These are phyloP conservation scores for Phytophthora sp. DNA, from an alignment of 352 stramenopile genomes.

Conservation along the genomic window DNA sequence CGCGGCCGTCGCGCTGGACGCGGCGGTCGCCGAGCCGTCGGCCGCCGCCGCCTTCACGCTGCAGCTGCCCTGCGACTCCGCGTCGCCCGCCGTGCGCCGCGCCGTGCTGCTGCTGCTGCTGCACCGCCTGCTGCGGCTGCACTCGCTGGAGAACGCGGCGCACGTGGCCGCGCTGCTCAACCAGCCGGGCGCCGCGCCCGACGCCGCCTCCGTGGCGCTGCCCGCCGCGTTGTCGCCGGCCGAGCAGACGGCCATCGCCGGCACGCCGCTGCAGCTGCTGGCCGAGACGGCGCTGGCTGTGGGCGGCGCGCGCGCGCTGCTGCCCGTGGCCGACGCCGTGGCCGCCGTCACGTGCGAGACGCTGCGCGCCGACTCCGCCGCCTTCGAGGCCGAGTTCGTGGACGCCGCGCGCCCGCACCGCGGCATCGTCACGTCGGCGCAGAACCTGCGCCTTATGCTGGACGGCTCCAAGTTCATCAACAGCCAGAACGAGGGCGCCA, in stretches of 20 bases:
- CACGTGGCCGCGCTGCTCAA: slow-evolving; percentile 71
- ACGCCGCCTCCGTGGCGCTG: slow-evolving; percentile 38
- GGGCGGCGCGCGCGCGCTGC: slow-evolving; percentile 63
- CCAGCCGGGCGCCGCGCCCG: slow-evolving; percentile 44
- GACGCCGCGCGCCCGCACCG: slow-evolving; percentile 83
- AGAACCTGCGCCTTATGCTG: slow-evolving; percentile 88
- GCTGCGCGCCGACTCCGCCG: slow-evolving; percentile 55
- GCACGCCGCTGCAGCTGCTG: slow-evolving; percentile 52
- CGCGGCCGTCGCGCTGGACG: slow-evolving; percentile 49
- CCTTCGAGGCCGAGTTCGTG: slow-evolving; percentile 88
- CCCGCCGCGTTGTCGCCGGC: slow-evolving; percentile 41
- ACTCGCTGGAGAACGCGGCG: slow-evolving; percentile 36
- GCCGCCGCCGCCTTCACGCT: slow-evolving; percentile 10
- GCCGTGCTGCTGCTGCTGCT: slow-evolving; percentile 49
- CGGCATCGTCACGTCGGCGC: slow-evolving; percentile 85
- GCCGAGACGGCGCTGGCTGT: slow-evolving; percentile 61
- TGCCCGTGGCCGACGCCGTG: slow-evolving; percentile 75
- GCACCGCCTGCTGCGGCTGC: slow-evolving; percentile 51
- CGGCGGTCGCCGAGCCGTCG: slow-evolving; percentile 12
- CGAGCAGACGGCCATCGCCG: slow-evolving; percentile 45
- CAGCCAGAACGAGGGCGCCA: slow-evolving; percentile 43
- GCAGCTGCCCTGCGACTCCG: slow-evolving; percentile 7
- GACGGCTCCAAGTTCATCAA: slow-evolving; percentile 89
- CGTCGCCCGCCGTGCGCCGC: slow-evolving; percentile 20
- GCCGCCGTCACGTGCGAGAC: slow-evolving; percentile 87